Conservation (phyloP, 192 early-diverging fungal genomes). For the Coemansia sp. region DNA sequence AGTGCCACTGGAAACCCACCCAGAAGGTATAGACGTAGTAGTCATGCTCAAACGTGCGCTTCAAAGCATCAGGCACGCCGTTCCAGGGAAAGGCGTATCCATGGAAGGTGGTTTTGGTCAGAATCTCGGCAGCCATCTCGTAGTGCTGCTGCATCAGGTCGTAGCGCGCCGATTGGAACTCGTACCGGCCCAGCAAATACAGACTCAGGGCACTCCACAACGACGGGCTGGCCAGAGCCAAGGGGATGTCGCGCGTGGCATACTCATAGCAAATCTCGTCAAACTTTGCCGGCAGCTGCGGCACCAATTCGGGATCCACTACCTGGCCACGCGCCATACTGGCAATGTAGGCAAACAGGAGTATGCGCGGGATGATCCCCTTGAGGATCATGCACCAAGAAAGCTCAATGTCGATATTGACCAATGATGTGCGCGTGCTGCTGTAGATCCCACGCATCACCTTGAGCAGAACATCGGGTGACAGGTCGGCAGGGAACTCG, state of each 20-base stretch:
- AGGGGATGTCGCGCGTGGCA: conserved; percentile 24
- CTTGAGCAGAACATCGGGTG: conserved; percentile 33
- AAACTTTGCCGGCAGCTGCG: conserved; percentile 36
- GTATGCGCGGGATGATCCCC: conserved; percentile 41
- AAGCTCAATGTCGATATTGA: conserved; percentile 46
- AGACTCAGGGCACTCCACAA: conserved; percentile 44
- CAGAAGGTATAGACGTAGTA: conserved; percentile 51
- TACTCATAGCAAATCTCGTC: conserved; percentile 49
- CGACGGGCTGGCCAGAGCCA: conserved; percentile 25
- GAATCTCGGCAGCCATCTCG: conserved; percentile 47
- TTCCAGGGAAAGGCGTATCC: conserved; percentile 42
- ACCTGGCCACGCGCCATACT: conserved; percentile 46
- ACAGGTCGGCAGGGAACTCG: conserved; percentile 37
- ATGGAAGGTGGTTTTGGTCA: conserved; percentile 30
- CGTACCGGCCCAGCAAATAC: conserved; percentile 42
- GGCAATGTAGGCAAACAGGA: conserved; percentile 38
- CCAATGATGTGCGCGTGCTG: conserved; percentile 40
- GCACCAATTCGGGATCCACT: conserved; percentile 27
- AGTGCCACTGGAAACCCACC: conserved; percentile 49
- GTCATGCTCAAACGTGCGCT: conserved; percentile 45
- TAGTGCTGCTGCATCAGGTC: conserved; percentile 44
- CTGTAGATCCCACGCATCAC: conserved; percentile 44
- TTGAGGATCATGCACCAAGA: conserved; percentile 50
- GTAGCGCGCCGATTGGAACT: conserved; percentile 48
- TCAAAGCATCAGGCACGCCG: conserved; percentile 16